A percentile compares a stretch with the other conserved stretches of the same genome.
phyloP scores from a whole-genome alignment of 2,329 filamentous ascomycete genomes.

The Thyridium curvatum region DNA sequence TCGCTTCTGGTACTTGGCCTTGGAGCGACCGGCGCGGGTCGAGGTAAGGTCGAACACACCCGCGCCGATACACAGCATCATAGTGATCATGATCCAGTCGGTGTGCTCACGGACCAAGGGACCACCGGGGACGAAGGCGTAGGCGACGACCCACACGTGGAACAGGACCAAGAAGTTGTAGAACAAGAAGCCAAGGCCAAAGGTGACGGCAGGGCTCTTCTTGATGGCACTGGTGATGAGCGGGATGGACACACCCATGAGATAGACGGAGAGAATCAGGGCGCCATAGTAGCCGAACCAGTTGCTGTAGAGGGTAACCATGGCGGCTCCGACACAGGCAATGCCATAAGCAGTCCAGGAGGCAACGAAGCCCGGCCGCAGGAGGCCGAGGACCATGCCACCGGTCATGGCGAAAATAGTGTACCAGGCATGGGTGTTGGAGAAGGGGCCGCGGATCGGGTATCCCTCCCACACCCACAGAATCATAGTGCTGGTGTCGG shows the following conservation, averaged over 20 bases:
- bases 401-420: slow-evolving; percentile 83
- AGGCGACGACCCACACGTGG: slow-evolving; percentile 97
- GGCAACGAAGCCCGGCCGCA: slow-evolving; percentile 61
- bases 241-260: slow-evolving; percentile 72
- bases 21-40: slow-evolving; percentile 35
- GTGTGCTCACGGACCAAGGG: slow-evolving; percentile 89
- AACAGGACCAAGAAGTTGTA: slow-evolving; percentile 96
- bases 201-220: slow-evolving; percentile 71
- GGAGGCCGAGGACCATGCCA: slow-evolving; percentile 72
- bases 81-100: slow-evolving; percentile 88
- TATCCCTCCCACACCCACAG: slow-evolving; percentile 97
- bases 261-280: slow-evolving; percentile 67
- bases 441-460: slow-evolving; percentile 79
- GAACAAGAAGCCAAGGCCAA: slow-evolving; percentile 81
- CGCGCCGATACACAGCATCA: slow-evolving; percentile 76
- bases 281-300: slow-evolving; percentile 90
- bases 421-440: slow-evolving; percentile 82
- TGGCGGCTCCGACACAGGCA: slow-evolving; percentile 71
- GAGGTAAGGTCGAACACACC: slow-evolving; percentile 71
- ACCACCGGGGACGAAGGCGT: slow-evolving; percentile 94
- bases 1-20: slow-evolving; percentile 32
- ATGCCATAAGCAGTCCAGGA: slow-evolving; percentile 76
- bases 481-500: slow-evolving; percentile 98
- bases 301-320: slow-evolving; percentile 70
- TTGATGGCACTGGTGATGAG: slow-evolving; percentile 71